A percentile compares a stretch with the other conserved stretches of the same genome.
Conservation (phyloP, 306 rosid species). For the Acacia crassicarpa region DNA sequence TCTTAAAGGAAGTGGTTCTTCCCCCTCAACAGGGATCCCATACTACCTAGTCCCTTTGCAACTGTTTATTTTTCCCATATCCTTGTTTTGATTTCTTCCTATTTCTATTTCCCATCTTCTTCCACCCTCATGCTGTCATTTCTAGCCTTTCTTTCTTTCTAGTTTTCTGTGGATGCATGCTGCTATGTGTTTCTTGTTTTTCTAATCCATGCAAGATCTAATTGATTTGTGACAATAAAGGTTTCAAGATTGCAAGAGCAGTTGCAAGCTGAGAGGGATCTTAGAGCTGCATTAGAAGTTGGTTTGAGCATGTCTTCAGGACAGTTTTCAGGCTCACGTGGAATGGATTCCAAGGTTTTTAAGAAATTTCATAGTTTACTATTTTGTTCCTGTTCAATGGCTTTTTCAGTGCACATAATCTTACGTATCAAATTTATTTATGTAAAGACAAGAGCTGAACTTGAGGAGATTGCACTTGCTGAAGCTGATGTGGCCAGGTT, state of each 20-base stretch:
- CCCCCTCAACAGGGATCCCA: background rate
- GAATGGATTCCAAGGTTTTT: constrained; percentile 93
- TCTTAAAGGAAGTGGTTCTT: background rate
- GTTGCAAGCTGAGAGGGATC: constrained; percentile 99
- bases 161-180: constrained; percentile 20
- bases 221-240: constrained; percentile 45
- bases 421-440: constrained; percentile 33
- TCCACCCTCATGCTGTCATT: background rate
- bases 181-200: background rate
- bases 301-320: constrained; percentile 99
- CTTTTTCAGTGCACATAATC: constrained; percentile 32
- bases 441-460: constrained; percentile 93
- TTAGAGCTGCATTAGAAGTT: constrained; percentile 97
- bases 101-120: background rate
- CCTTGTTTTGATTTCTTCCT: background rate
- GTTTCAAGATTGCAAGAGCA: constrained; percentile 99
- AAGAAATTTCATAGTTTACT: background rate
- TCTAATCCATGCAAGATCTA: constrained; percentile 21
- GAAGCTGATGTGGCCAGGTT: constrained; percentile 98
- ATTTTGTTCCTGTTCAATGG: constrained; percentile 5
- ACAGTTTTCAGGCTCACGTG: constrained; percentile 77
- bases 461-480: constrained; percentile 99
- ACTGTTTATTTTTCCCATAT: background rate
- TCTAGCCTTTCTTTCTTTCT: background rate
- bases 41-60: background rate